Evolutionary conservation across 768 basidiomycete species (phyloP).

Genomic region (Auricularia sp.): DNA sequence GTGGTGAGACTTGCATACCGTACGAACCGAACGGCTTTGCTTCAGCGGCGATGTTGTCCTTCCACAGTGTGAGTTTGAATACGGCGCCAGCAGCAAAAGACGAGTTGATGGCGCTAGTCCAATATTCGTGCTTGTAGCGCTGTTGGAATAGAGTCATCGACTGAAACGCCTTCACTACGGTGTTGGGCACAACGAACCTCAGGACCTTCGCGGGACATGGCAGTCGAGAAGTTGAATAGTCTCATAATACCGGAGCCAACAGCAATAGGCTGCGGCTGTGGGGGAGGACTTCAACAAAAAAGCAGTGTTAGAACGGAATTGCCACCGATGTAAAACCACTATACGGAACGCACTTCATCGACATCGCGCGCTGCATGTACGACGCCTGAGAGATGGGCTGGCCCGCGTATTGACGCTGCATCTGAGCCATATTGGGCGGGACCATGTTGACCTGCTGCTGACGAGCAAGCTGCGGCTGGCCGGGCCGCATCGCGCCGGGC

Average conservation of each 20-base stretch:
- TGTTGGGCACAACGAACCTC: slow-evolving; percentile 25
- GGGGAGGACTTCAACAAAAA: background rate
- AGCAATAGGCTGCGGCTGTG: slow-evolving; percentile 4
- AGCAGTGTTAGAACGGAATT: background rate
- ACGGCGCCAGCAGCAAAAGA: slow-evolving; percentile 63
- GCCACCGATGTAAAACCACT: too few species aligned
- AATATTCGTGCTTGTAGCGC: slow-evolving; percentile 31
- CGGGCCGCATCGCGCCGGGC: background rate
- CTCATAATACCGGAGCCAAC: slow-evolving; percentile 53
- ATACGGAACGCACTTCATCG: slow-evolving; percentile 15
- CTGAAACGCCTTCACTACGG: background rate
- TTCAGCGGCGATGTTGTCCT: slow-evolving; percentile 67
- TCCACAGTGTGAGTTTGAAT: slow-evolving; percentile 81
- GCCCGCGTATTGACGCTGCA: slow-evolving; percentile 1
- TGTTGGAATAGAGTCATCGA: slow-evolving; percentile 3
- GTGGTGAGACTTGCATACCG: slow-evolving; percentile 6
- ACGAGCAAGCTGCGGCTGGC: background rate
- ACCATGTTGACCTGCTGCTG: slow-evolving; percentile 1
- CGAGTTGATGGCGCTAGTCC: slow-evolving; percentile 52
- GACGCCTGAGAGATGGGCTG: too few species aligned
- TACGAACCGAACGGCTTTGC: slow-evolving; percentile 73
- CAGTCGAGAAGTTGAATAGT: slow-evolving; percentile 60
- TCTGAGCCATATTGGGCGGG: background rate
- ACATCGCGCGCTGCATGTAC: too few species aligned
- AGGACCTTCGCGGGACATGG: slow-evolving; percentile 44